Evolutionary conservation across 2,329 filamentous ascomycete species (phyloP), one percentile per base, ranked within the genome.

Genomic region (Aspergillus sp.): DNA sequence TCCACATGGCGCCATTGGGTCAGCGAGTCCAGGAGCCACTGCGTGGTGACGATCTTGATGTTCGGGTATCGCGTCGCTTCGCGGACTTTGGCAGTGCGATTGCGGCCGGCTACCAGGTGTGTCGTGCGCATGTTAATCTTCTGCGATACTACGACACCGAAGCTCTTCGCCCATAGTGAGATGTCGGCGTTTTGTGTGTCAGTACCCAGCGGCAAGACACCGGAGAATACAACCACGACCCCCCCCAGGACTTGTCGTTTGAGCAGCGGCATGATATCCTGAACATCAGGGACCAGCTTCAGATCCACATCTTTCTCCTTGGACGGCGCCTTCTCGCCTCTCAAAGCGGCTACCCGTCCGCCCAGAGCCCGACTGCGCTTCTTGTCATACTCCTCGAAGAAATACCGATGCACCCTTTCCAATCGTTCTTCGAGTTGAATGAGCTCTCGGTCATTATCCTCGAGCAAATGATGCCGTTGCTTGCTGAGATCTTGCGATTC

Each of bases 11-110:
- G 75, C 93, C 93, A 98, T 63, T 85, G 84, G 28, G 82, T 85
- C 52, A 97, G 81, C 46, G 84, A 94, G 55, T 90, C 85, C 30
- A 83, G 77, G 29, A 98, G 80, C 93, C 93, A 98, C 58, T 88
- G 82, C 45, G 89, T 86, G 56, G 85, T 89, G 42, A 98, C 93
- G 48, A 98, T 94, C 64, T 89, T 90, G 66, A 97, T 86, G 10
- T 81, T 80, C 0, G 85, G 75, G 46, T 88, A 85, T 52, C 83
- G 81, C 9, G 86, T 83, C 0, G 93, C 93, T 65, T 90, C 85
- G 42, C 87, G 84, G 39, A 97, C 88, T 69, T 98, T 98, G 45
- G 88, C 85, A 0, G 93, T 97, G 26, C 90, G 82, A 30, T 85
- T 85, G 27, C 73, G 68, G 2, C 72, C 73, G 27, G 75, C 74